Conservation (phyloP, 805 yeast species). For the Schizosaccharomyces cryophilus region DNA sequence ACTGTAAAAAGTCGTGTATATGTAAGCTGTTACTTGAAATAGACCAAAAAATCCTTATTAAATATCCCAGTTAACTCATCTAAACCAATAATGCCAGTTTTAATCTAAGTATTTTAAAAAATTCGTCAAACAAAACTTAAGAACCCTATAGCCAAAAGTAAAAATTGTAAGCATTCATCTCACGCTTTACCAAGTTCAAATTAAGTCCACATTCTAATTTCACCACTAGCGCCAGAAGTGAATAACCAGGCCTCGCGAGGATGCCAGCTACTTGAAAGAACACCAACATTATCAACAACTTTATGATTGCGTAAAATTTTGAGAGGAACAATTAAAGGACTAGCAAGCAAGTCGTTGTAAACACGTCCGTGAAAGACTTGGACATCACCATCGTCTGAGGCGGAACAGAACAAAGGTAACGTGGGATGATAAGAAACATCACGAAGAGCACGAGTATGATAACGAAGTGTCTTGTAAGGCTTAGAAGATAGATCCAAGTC, state of each 20-base stretch:
- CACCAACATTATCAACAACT: constrained; percentile 58
- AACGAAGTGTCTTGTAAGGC: constrained; percentile 86
- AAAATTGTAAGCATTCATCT: too few species aligned
- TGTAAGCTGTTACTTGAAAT: neutral
- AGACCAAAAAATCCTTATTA: neutral
- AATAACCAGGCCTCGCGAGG: constrained; percentile 96
- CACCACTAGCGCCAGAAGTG: constrained; percentile 89
- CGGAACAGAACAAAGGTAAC: constrained; percentile 78
- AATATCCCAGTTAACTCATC: neutral
- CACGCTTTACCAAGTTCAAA: constrained; percentile 12
- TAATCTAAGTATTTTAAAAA: neutral
- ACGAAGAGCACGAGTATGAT: constrained; percentile 87
- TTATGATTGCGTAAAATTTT: constrained; percentile 84
- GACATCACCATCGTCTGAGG: constrained; percentile 78
- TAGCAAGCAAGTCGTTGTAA: constrained; percentile 82
- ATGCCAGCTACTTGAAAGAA: constrained; percentile 76
- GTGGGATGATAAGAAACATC: constrained; percentile 66
- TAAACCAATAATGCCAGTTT: neutral
- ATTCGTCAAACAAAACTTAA: too few species aligned
- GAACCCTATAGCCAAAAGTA: too few species aligned
- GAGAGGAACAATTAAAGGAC: constrained; percentile 85
- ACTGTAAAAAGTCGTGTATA: neutral
- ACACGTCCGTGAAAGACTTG: constrained; percentile 94
- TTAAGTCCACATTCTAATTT: constrained; percentile 79
- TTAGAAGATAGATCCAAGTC: constrained; percentile 71